Evolutionary conservation across 768 basidiomycete species (phyloP).

Genomic region (Lactarius sanguifluus): DNA sequence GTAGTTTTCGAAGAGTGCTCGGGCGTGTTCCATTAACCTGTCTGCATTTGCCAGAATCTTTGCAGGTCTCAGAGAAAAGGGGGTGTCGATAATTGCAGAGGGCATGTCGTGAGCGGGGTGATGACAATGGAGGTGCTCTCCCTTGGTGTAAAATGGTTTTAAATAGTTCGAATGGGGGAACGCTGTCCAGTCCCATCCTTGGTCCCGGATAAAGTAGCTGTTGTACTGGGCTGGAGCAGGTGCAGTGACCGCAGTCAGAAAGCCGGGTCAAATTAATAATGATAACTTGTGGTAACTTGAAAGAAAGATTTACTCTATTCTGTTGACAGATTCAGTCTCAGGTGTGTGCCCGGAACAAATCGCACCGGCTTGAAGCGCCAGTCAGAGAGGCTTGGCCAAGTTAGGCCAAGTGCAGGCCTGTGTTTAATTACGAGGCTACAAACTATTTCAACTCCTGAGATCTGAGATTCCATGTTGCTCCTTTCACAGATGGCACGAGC

Average conservation of each 20-base stretch:
- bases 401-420: too few relatives aligned
- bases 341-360: neutral
- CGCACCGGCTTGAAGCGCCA: neutral
- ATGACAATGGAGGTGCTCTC: neutral
- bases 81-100: neutral
- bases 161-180: neutral
- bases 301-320: neutral
- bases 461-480: neutral
- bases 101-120: neutral
- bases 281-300: too few relatives aligned
- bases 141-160: neutral
- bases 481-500: too few relatives aligned
- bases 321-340: neutral
- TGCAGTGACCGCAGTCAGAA: neutral
- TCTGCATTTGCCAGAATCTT: constrained; percentile 6
- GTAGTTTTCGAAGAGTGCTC: constrained; percentile 1
- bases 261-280: neutral
- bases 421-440: too few relatives aligned
- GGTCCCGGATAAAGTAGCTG: neutral
- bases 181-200: neutral
- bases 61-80: neutral
- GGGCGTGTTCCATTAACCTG: neutral
- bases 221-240: neutral
- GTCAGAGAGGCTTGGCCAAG: too few relatives aligned
- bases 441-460: neutral